Evolutionary conservation across 75 land plant genomes (phyloP).

Genomic region (Sequoiadendron giganteum): DNA sequence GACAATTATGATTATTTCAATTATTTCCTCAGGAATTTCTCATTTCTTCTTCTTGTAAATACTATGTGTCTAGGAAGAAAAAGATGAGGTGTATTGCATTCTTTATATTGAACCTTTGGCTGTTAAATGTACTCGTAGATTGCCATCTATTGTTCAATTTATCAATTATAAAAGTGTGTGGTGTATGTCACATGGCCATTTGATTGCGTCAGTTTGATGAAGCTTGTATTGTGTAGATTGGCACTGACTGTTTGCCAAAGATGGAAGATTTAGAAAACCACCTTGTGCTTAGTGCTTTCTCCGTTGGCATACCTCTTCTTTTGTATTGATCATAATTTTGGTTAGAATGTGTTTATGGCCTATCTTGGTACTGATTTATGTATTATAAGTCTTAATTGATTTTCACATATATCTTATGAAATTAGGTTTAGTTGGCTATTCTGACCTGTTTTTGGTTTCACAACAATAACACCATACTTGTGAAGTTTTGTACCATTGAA

Average conservation of each 20-base stretch:
- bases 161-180: background rate
- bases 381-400: too few species aligned
- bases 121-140: background rate
- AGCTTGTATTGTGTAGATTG: background rate
- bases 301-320: too few species aligned
- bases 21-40: background rate
- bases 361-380: too few species aligned
- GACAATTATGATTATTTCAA: background rate
- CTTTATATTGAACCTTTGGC: background rate
- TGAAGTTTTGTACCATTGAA: background rate
- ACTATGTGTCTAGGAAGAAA: background rate
- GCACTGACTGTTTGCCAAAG: background rate
- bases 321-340: too few species aligned
- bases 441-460: background rate
- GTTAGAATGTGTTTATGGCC: too few species aligned
- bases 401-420: background rate
- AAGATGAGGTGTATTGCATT: background rate
- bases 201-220: background rate
- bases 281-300: background rate
- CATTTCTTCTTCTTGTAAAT: background rate
- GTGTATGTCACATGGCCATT: background rate
- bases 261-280: background rate
- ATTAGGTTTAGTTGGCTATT: background rate
- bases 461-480: background rate
- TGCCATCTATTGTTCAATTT: background rate